Percentiles rank a stretch among this genome's conserved stretches.
Conservation (phyloP, 148 eudicot genomes). For the Amaranthus cruentus region DNA sequence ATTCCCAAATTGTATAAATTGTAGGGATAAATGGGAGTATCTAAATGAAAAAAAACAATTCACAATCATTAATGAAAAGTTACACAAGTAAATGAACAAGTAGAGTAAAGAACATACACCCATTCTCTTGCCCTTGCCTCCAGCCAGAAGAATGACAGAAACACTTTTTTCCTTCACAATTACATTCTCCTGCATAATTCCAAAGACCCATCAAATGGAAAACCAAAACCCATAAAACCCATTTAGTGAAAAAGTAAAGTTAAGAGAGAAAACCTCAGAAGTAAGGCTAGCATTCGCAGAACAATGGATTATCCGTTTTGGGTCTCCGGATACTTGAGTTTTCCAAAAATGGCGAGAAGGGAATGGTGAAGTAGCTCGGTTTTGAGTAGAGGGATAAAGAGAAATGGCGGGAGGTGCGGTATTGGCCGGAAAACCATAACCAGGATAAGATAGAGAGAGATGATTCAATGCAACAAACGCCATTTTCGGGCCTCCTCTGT, state of each 20-base stretch:
- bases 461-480: conserved; percentile 19
- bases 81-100: neutral
- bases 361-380: neutral
- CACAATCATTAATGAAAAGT: neutral
- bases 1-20: no score
- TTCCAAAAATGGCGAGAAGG: neutral
- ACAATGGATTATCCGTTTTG: conserved; percentile 10
- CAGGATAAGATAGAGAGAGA: conserved; percentile 3
- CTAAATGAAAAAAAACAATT: neutral
- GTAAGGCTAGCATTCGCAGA: conserved; percentile 14
- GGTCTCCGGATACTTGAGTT: neutral
- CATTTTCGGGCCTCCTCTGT: neutral
- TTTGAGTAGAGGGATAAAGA: neutral
- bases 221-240: neutral
- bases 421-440: neutral
- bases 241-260: neutral
- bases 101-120: conserved; percentile 50
- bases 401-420: conserved; percentile 11
- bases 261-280: conserved; percentile 12
- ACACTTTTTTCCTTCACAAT: conserved; percentile 73
- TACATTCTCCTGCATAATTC: conserved; percentile 40
- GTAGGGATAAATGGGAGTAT: neutral
- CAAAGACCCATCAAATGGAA: neutral
- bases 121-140: conserved; percentile 93
- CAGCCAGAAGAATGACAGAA: conserved; percentile 87